Evolutionary conservation across 495 filamentous ascomycete species (phyloP).

Genomic region (Ascobolus immersus): DNA sequence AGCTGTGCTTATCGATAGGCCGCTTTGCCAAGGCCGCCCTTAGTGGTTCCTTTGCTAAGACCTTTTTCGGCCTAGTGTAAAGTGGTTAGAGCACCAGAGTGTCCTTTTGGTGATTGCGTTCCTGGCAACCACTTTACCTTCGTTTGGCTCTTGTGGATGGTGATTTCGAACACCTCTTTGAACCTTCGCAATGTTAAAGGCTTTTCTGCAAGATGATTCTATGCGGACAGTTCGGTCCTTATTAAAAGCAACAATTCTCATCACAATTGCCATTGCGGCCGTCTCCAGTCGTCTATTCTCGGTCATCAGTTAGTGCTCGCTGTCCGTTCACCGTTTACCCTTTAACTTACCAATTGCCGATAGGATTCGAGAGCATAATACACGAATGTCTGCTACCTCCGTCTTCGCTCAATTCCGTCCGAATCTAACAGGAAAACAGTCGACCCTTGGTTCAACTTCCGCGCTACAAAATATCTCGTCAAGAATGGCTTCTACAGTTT

Average conservation of each 20-base stretch:
- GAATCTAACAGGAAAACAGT: slow-evolving; percentile 28
- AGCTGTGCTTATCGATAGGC: too few species aligned
- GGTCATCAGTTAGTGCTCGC: slow-evolving; percentile 57
- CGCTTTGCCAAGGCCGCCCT: background rate
- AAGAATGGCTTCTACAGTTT: slow-evolving; percentile 95
- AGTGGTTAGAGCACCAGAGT: background rate
- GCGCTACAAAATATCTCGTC: slow-evolving; percentile 91
- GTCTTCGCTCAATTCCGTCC: background rate
- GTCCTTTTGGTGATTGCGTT: too few species aligned
- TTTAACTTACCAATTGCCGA: slow-evolving; percentile 2
- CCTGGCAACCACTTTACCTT: too few species aligned
- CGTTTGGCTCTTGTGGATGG: too few species aligned
- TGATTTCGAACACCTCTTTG: slow-evolving; percentile 4
- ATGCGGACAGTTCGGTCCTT: slow-evolving; percentile 58
- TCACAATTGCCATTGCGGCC: slow-evolving; percentile 74
- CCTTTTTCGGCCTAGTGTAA: background rate
- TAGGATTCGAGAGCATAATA: slow-evolving; percentile 97
- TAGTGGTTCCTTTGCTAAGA: too few species aligned
- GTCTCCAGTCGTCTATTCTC: slow-evolving; percentile 89
- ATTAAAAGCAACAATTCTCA: slow-evolving; percentile 74
- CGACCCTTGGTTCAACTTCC: slow-evolving; percentile 99
- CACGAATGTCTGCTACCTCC: slow-evolving; percentile 71
- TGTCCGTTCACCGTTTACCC: slow-evolving; percentile 3
- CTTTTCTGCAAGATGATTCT: slow-evolving; percentile 39
- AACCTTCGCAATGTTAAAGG: slow-evolving; percentile 28